Conservation (phyloP, 495 filamentous ascomycete genomes). For the Talaromyces trachyspermus region DNA sequence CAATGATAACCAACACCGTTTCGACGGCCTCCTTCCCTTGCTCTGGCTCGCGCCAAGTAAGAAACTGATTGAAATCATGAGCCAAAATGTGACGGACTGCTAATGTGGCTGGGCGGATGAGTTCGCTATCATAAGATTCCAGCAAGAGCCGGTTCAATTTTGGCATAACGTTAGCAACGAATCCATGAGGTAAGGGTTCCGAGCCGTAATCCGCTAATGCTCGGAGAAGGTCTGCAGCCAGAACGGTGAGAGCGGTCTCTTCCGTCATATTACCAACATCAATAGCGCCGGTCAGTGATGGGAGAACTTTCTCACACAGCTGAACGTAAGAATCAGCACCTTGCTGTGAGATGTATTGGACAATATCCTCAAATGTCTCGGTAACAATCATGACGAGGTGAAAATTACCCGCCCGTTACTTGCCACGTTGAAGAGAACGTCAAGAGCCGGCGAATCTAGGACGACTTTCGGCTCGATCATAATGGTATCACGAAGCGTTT, state of each 20-base stretch:
- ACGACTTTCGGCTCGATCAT: conserved; percentile 66
- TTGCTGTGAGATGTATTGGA: conserved; percentile 54
- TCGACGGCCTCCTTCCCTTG: conserved; percentile 77
- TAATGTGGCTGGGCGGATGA: conserved; percentile 80
- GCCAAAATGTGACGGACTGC: conserved; percentile 79
- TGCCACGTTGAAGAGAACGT: conserved; percentile 82
- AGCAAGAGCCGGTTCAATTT: conserved; percentile 79
- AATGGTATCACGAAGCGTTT: conserved; percentile 79
- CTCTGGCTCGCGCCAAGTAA: conserved; percentile 66
- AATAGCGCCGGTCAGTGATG: conserved; percentile 79
- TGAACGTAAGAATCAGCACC: conserved; percentile 62
- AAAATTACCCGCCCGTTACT: conserved; percentile 84
- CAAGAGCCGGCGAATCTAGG: conserved; percentile 62
- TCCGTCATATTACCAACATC: conserved; percentile 79
- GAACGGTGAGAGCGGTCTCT: conserved; percentile 71
- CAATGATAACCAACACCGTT: conserved; percentile 83
- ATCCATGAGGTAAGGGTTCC: conserved; percentile 77
- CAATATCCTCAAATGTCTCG: conserved; percentile 86
- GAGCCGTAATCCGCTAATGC: conserved; percentile 74
- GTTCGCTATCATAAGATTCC: conserved; percentile 68
- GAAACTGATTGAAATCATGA: conserved; percentile 81
- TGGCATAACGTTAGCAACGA: conserved; percentile 76
- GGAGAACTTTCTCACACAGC: conserved; percentile 82
- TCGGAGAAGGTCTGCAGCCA: conserved; percentile 77
- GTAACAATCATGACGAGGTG: conserved; percentile 74